Evolutionary conservation across 2,329 filamentous ascomycete genomes (phyloP).

Genomic region (Scytalidium sp.): DNA sequence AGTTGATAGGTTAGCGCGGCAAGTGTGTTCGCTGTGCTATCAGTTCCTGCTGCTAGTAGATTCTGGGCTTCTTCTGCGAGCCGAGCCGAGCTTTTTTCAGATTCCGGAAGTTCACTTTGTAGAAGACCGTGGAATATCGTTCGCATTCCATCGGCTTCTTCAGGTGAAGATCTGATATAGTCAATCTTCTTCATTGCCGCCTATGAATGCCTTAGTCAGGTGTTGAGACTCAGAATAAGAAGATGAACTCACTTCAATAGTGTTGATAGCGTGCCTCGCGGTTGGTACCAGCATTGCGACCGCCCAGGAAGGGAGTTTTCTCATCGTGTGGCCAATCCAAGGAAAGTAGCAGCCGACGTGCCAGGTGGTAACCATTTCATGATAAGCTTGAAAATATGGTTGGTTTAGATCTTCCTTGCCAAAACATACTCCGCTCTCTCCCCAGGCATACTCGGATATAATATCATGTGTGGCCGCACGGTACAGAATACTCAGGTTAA

Average conservation of each 20-base stretch:
- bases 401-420: neutral
- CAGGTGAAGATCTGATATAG: neutral
- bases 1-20: constrained; percentile 8
- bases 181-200: neutral
- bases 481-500: constrained; percentile 1
- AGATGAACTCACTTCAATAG: constrained; percentile 3
- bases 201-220: neutral
- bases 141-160: neutral
- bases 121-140: constrained; percentile 2
- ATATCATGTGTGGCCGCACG: constrained; percentile 8
- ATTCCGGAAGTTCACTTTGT: neutral
- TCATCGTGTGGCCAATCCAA: neutral
- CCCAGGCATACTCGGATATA: constrained; percentile 8
- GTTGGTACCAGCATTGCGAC: neutral
- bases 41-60: constrained; percentile 8
- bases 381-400: neutral
- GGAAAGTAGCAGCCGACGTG: neutral
- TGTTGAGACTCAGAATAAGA: constrained; percentile 5
- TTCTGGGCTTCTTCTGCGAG: constrained; percentile 7
- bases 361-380: neutral
- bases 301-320: neutral
- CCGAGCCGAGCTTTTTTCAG: constrained; percentile 1
- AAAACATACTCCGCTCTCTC: neutral
- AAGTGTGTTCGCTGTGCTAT: constrained; percentile 8
- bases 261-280: neutral